Evolutionary conservation across 2,329 filamentous ascomycete genomes (phyloP).

Genomic region (Akanthomyces dipterigenus): DNA sequence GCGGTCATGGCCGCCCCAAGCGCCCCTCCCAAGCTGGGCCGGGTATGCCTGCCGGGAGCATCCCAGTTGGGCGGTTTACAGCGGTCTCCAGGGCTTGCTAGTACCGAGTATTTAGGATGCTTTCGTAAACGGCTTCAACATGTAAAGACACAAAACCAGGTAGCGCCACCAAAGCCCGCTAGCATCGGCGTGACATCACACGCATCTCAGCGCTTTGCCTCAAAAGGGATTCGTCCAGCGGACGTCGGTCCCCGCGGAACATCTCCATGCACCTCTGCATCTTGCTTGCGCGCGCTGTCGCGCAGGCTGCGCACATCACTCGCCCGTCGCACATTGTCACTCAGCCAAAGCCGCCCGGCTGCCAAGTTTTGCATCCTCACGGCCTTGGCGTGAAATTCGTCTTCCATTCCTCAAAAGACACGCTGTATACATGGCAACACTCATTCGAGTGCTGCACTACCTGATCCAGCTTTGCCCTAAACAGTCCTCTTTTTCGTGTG

Average conservation of each 20-base stretch:
- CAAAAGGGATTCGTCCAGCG: not conserved
- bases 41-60: not conserved
- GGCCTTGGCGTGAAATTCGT: not conserved
- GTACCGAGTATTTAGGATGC: too few species aligned
- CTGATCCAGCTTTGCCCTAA: slow-evolving; percentile 36
- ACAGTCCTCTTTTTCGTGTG: slow-evolving; percentile 57
- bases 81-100: not conserved
- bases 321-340: not conserved
- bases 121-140: too few species aligned
- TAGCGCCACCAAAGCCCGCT: not conserved
- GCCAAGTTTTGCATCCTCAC: not conserved
- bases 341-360: too few species aligned
- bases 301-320: not conserved
- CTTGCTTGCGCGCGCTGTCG: not conserved
- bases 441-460: not conserved
- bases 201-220: not conserved
- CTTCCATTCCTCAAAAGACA: too few species aligned
- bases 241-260: not conserved
- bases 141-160: not conserved
- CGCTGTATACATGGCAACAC: too few species aligned
- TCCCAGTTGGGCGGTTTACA: too few species aligned
- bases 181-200: not conserved
- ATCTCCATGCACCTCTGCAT: not conserved
- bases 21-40: too few species aligned
- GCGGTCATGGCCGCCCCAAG: too few species aligned